Conservation (phyloP, 1,139 yeast species). For the Kodamaea fungicola region DNA sequence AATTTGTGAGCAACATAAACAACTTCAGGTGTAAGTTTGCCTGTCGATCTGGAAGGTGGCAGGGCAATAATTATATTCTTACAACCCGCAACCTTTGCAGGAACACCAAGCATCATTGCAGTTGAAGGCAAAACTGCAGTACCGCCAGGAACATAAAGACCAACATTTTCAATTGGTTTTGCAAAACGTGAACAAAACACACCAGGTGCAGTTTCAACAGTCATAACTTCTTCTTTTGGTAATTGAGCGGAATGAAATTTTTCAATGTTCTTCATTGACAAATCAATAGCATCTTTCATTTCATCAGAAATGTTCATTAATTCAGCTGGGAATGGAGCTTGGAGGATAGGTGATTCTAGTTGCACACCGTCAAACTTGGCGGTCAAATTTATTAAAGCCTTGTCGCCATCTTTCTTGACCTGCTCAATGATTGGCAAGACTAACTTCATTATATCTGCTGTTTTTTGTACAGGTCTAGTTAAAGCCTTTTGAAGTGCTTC, state of each 20-base stretch:
- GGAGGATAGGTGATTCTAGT: conserved; percentile 66
- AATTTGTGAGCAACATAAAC: conserved; percentile 95
- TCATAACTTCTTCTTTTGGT: conserved; percentile 59
- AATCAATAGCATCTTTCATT: conserved; percentile 79
- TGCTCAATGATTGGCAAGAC: conserved; percentile 85
- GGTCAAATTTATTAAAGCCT: conserved; percentile 80
- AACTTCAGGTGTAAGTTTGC: conserved; percentile 92
- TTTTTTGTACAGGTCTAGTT: conserved; percentile 86
- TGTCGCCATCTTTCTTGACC: conserved; percentile 77
- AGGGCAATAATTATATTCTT: conserved; percentile 90
- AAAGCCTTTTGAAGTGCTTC: conserved; percentile 56
- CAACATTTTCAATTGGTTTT: conserved; percentile 90
- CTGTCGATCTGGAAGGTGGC: conserved; percentile 93
- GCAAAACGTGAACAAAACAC: conserved; percentile 93
- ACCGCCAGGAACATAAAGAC: conserved; percentile 97
- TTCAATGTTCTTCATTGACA: conserved; percentile 82
- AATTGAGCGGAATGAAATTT: conserved; percentile 94
- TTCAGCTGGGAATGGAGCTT: conserved; percentile 81
- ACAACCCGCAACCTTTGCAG: conserved; percentile 99
- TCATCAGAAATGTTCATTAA: conserved; percentile 75
- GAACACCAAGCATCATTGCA: conserved; percentile 96
- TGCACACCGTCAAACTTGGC: conserved; percentile 86
- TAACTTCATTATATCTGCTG: conserved; percentile 85
- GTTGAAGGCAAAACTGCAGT: conserved; percentile 98
- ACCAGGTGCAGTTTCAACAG: conserved; percentile 94